Evolutionary conservation across 441 rosid species (phyloP).

Genomic region (Pelargonium citronellum): DNA sequence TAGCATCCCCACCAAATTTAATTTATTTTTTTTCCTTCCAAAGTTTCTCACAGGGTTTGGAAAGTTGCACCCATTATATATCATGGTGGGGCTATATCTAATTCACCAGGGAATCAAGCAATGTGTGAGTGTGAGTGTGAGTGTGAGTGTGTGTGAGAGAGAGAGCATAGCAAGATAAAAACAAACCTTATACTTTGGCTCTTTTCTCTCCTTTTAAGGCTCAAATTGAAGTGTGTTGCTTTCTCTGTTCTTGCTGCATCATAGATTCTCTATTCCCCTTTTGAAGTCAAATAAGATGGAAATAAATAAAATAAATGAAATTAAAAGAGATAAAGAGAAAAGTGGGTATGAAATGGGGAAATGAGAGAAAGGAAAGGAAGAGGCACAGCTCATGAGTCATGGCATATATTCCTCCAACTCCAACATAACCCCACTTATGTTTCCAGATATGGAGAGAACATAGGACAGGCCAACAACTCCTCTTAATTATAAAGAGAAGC

Average conservation of each 20-base stretch:
- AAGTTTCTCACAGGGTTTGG: slow-evolving; percentile 30
- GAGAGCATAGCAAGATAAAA: slow-evolving; percentile 34
- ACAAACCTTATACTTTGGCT: slow-evolving; percentile 59
- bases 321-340: slow-evolving; percentile 19
- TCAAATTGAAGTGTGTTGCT: slow-evolving; percentile 34
- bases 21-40: slow-evolving; percentile 4
- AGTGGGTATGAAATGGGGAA: slow-evolving; percentile 32
- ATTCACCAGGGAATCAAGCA: slow-evolving; percentile 46
- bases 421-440: slow-evolving; percentile 61
- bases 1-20: slow-evolving; percentile 18
- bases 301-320: no score
- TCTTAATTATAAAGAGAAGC: slow-evolving; percentile 33
- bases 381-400: slow-evolving; percentile 43
- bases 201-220: slow-evolving; percentile 45
- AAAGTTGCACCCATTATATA: slow-evolving; percentile 40
- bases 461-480: slow-evolving; percentile 49
- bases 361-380: slow-evolving; percentile 7
- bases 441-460: slow-evolving; percentile 80
- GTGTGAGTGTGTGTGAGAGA: neutral
- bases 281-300: slow-evolving; percentile 54
- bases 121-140: no score
- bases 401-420: slow-evolving; percentile 79
- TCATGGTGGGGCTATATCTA: slow-evolving; percentile 54
- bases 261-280: slow-evolving; percentile 52
- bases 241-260: slow-evolving; percentile 53